phyloP scores from a whole-genome alignment of 805 yeast genomes.

The Millerozyma acaciae region DNA sequence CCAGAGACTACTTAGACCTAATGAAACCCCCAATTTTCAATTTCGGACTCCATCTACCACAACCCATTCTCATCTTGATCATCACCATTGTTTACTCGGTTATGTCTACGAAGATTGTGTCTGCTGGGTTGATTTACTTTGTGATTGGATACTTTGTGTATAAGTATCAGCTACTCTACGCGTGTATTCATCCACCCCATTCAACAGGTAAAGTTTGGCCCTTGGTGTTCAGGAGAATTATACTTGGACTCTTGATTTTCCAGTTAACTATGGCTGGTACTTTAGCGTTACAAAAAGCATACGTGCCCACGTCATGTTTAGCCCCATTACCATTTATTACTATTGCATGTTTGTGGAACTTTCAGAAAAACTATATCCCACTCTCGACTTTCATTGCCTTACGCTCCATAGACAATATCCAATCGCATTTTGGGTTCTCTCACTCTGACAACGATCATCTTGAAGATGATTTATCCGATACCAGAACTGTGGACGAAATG shows the following conservation, averaged over 20 bases:
- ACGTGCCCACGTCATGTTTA: constrained; percentile 63
- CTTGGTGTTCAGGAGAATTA: constrained; percentile 73
- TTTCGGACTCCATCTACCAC: constrained; percentile 88
- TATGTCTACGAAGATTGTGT: constrained; percentile 79
- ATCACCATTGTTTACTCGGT: constrained; percentile 86
- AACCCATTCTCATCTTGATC: constrained; percentile 79
- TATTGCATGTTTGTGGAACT: constrained; percentile 66
- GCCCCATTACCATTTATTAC: constrained; percentile 76
- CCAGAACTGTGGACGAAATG: constrained; percentile 69
- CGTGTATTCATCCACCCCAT: constrained; percentile 93
- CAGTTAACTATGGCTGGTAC: constrained; percentile 94
- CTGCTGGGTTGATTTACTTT: constrained; percentile 82
- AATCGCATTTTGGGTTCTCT: too few species aligned
- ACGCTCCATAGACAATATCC: constrained; percentile 58
- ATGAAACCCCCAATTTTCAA: constrained; percentile 90
- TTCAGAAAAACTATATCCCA: constrained; percentile 77
- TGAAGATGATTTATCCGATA: constrained; percentile 9
- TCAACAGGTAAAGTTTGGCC: constrained; percentile 98
- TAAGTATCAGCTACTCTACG: constrained; percentile 85
- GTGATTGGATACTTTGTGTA: constrained; percentile 81
- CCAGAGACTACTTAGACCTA: constrained; percentile 71
- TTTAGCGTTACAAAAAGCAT: constrained; percentile 76
- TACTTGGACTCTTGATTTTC: constrained; percentile 75
- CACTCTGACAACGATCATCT: constrained; percentile 19
- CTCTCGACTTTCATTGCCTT: constrained; percentile 82